phyloP scores from a whole-genome alignment of 129 eudicot species.

The Flaveria bidentis region DNA sequence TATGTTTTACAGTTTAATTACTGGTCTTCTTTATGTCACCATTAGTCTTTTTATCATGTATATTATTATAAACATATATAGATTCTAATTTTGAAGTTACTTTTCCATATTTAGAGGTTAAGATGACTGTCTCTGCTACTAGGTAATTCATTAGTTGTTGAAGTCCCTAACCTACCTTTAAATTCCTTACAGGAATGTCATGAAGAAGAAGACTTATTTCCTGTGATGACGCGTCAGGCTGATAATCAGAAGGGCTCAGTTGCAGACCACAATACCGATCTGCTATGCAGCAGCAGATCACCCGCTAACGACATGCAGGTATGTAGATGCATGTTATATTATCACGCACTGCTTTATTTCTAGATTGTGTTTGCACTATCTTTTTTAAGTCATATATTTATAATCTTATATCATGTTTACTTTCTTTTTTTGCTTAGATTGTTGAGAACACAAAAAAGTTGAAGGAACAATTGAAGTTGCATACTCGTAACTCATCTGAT shows the following conservation, averaged over 20 bases:
- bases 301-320: slow-evolving; percentile 11
- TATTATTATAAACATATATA: no score
- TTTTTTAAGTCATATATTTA: not conserved
- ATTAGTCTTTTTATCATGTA: no score
- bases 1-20: slow-evolving; percentile 26
- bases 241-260: slow-evolving; percentile 8
- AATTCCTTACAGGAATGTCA: slow-evolving; percentile 27
- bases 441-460: slow-evolving; percentile 43
- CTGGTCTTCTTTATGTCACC: not conserved
- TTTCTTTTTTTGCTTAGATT: slow-evolving; percentile 29
- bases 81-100: no score
- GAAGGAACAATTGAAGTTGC: slow-evolving; percentile 40
- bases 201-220: slow-evolving; percentile 29
- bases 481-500: slow-evolving; percentile 31
- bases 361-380: not conserved
- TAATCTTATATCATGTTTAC: not conserved
- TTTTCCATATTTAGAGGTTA: not conserved
- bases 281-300: not conserved
- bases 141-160: not conserved
- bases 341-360: not conserved
- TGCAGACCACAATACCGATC: not conserved
- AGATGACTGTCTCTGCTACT: not conserved
- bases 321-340: not conserved
- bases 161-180: no score
- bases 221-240: not conserved